These are phyloP conservation scores for Kalaharituber pfeilii DNA, from an alignment of 2,329 filamentous ascomycete species.

Conservation along the genomic window DNA sequence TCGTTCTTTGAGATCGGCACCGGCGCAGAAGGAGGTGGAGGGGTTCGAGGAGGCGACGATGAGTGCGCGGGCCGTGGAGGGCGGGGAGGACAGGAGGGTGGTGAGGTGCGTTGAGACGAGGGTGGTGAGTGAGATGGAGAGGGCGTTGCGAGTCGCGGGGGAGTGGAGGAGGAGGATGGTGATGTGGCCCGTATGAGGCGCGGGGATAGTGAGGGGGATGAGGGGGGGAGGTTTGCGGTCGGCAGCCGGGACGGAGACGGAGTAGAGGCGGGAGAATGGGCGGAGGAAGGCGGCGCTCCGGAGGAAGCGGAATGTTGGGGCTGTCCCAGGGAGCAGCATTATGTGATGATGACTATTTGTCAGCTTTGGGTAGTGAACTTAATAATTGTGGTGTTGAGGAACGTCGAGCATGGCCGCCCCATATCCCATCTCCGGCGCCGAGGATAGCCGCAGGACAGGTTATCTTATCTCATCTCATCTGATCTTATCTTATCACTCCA, in stretches of 20 bases:
- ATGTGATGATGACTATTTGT: too few relatives aligned
- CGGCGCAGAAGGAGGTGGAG: conserved; percentile 61
- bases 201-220: conserved; percentile 53
- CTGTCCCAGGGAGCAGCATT: too few relatives aligned
- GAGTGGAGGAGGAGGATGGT: conserved; percentile 76
- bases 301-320: background rate
- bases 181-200: conserved; percentile 66
- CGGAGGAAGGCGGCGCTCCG: background rate
- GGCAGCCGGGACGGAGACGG: conserved; percentile 28
- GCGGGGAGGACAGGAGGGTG: conserved; percentile 49
- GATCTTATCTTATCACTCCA: background rate
- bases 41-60: conserved; percentile 65
- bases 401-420: conserved; percentile 34
- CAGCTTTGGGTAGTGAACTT: background rate
- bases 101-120: conserved; percentile 55
- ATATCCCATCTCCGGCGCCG: conserved; percentile 12
- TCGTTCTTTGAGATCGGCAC: conserved; percentile 62
- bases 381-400: too few relatives aligned
- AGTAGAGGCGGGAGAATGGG: background rate
- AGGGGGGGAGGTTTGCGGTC: conserved; percentile 40
- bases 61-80: conserved; percentile 58
- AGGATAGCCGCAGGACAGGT: background rate
- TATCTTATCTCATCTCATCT: background rate
- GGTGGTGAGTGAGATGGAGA: conserved; percentile 60
- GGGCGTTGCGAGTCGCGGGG: conserved; percentile 69